These are phyloP conservation scores for Actinomucor elegans DNA, from an alignment of 371 early-diverging fungal genomes.

Conservation along the genomic window DNA sequence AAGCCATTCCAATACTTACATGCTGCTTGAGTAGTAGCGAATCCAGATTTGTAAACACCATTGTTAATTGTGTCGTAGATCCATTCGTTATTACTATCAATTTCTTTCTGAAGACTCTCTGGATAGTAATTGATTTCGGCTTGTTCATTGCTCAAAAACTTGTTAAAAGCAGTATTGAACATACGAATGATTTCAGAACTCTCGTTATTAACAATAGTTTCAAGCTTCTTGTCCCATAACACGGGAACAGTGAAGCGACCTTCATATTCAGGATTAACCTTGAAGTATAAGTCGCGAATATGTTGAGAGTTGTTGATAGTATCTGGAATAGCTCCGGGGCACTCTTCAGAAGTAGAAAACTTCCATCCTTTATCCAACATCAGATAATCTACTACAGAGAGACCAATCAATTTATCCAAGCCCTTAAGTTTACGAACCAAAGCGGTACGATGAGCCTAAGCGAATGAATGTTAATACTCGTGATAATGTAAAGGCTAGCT, in stretches of 20 bases:
- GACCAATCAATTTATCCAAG: conserved; percentile 73
- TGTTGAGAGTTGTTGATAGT: conserved; percentile 69
- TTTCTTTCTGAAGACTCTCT: conserved; percentile 64
- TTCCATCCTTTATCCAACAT: conserved; percentile 84
- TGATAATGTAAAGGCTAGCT: too few relatives aligned
- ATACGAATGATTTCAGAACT: conserved; percentile 94
- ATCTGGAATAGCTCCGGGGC: conserved; percentile 82
- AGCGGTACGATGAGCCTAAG: conserved; percentile 83
- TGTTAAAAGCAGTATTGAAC: conserved; percentile 87
- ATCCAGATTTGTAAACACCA: conserved; percentile 87
- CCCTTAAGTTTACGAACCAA: conserved; percentile 89
- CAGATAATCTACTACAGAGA: conserved; percentile 84
- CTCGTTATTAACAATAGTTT: conserved; percentile 98
- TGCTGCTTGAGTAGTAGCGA: conserved; percentile 86
- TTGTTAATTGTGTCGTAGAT: conserved; percentile 86
- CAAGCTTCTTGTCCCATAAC: conserved; percentile 88
- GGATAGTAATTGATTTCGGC: conserved; percentile 80
- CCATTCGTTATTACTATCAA: conserved; percentile 89
- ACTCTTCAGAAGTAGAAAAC: conserved; percentile 69
- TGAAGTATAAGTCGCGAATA: conserved; percentile 87
- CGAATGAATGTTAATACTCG: not conserved
- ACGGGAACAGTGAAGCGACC: conserved; percentile 90
- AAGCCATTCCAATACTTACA: too few relatives aligned
- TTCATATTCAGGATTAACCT: conserved; percentile 75
- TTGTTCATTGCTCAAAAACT: conserved; percentile 61